Evolutionary conservation across 2,329 filamentous ascomycete genomes (phyloP), one percentile per base, ranked within the genome.

Genomic region (Fusarium ramigenum): DNA sequence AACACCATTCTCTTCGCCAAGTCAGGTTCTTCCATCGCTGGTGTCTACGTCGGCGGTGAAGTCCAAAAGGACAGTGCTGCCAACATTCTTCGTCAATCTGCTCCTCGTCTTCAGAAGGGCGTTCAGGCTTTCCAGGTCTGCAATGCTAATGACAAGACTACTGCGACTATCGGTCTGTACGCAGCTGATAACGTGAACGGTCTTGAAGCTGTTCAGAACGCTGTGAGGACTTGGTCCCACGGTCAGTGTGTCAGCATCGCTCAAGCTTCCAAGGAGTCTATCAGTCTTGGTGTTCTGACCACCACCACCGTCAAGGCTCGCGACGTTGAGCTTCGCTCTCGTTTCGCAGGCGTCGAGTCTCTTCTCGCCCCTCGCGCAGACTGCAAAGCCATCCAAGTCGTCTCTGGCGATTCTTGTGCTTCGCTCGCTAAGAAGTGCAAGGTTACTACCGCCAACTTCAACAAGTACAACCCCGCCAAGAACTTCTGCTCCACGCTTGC

Each of bases 371-470:
- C 70, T 3, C 69, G 76, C 1, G 76, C 76, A 0, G 75, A 78
- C 18, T 78, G 76, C 58, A 69, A 39, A n/a, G 62, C 76, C 0
- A 77, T 66, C 9, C 75, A 82, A 39, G 82, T 84, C 15, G 71
- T 74, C 4, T 73, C 76, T 0, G 82, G 81, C 4, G 83, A 86
- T 57, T 72, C 77, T 47, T 86, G 85, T 47, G 77, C 64, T 1
- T 66, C 79, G 0, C 74, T 87, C 1, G 83, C 83, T 0, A 57
- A 71, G 9, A 76, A 77, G 42, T 87, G 85, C 60, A 80, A 82
- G 9, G 83, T 87, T 19, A 80, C 81, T 0, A 67, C 71, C 5
- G 54, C 72, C 16, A 77, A 86, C 47, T 82, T 86, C 50, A 79
- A 70, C 21, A 80, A 82, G 58, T 84, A 80, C 70, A 86, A 87